Evolutionary conservation across 805 yeast species (phyloP).

Genomic region (Yueomyces sp.): DNA sequence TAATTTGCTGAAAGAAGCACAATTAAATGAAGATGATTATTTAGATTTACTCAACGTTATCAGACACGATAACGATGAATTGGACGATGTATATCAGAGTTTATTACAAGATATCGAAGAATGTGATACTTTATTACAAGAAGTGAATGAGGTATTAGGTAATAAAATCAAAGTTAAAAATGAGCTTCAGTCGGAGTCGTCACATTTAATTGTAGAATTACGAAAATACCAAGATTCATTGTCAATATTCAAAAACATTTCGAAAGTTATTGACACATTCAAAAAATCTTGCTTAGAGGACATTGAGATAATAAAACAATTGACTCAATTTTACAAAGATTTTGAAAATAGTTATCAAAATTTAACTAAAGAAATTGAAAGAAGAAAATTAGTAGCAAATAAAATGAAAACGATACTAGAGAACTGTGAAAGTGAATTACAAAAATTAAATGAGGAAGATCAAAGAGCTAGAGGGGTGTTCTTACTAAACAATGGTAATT

Average conservation of each 20-base stretch:
- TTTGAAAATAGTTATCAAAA: constrained; percentile 41
- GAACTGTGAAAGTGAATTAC: constrained; percentile 29
- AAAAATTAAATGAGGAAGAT: constrained; percentile 32
- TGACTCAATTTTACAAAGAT: constrained; percentile 35
- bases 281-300: constrained; percentile 16
- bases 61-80: constrained; percentile 38
- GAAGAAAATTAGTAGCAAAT: constrained; percentile 32
- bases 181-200: constrained; percentile 7
- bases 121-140: constrained; percentile 10
- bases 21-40: constrained; percentile 19
- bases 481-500: constrained; percentile 36
- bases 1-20: constrained; percentile 23
- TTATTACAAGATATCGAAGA: constrained; percentile 27
- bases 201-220: constrained; percentile 12
- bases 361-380: constrained; percentile 36
- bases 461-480: constrained; percentile 30
- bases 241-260: constrained; percentile 18
- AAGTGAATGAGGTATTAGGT: constrained; percentile 21
- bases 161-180: constrained; percentile 15
- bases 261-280: constrained; percentile 23
- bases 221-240: constrained; percentile 19
- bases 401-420: constrained; percentile 29
- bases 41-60: constrained; percentile 34
- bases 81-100: constrained; percentile 42
- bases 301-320: constrained; percentile 19